Percentiles rank a stretch among this genome's conserved stretches.
Conservation (phyloP, 495 filamentous ascomycete species). For the Trichoderma asperelloides region DNA sequence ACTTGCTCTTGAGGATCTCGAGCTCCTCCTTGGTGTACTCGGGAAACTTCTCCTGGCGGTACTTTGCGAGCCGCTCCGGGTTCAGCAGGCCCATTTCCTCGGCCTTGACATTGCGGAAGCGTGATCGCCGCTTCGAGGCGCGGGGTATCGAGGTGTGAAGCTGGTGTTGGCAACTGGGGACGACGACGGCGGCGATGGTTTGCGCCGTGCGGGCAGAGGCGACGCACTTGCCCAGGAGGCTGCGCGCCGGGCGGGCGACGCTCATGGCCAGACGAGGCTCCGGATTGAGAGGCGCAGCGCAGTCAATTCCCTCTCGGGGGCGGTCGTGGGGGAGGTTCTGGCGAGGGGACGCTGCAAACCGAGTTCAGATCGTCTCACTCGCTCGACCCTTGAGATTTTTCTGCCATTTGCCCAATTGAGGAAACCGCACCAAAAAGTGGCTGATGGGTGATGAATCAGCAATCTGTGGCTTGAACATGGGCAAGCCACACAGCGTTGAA, state of each 20-base stretch:
- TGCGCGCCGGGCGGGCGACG: slow-evolving; percentile 26
- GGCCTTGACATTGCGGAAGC: slow-evolving; percentile 36
- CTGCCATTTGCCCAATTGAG: slow-evolving; percentile 10
- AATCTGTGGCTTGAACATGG: neutral
- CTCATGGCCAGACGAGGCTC: slow-evolving; percentile 21
- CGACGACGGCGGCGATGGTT: slow-evolving; percentile 9
- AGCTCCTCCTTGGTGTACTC: slow-evolving; percentile 64
- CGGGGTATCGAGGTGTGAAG: slow-evolving; percentile 39
- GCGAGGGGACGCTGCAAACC: neutral
- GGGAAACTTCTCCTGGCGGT: slow-evolving; percentile 41
- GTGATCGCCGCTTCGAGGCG: slow-evolving; percentile 26
- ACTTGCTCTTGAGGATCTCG: slow-evolving; percentile 50
- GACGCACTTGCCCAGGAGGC: slow-evolving; percentile 24
- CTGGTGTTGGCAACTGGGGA: slow-evolving; percentile 9
- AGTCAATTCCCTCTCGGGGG: neutral
- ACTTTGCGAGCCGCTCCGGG: slow-evolving; percentile 31
- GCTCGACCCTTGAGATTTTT: slow-evolving; percentile 8
- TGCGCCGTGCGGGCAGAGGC: slow-evolving; percentile 12
- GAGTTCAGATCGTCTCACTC: neutral
- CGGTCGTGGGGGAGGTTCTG: neutral
- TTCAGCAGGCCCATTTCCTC: slow-evolving; percentile 33
- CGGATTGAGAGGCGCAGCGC: slow-evolving; percentile 12
- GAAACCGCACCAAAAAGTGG: neutral
- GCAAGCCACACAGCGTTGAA: no score
- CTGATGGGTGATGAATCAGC: neutral